Conservation (phyloP, 2,329 filamentous ascomycete species). For the Aspergillus pseudoglaucus region DNA sequence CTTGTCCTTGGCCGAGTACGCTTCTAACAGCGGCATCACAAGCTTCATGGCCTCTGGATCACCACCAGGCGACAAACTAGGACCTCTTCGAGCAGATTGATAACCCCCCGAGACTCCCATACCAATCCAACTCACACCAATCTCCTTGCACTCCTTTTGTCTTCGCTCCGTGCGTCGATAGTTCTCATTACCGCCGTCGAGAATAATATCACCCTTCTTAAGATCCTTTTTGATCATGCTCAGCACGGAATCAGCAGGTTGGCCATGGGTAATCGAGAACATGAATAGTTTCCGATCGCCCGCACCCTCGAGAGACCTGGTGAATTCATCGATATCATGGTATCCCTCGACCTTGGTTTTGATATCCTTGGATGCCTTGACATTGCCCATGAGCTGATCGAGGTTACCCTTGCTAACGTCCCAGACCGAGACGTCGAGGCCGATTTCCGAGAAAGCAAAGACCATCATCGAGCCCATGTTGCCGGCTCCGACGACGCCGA, state of each 20-base stretch:
- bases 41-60: constrained; percentile 51
- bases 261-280: constrained; percentile 36
- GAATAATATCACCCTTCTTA: constrained; percentile 56
- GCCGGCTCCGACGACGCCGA: constrained; percentile 35
- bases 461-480: constrained; percentile 41
- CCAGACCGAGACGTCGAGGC: constrained; percentile 35
- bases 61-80: constrained; percentile 62
- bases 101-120: constrained; percentile 65
- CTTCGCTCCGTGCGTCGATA: constrained; percentile 58
- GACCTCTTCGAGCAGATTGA: constrained; percentile 59
- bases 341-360: constrained; percentile 30
- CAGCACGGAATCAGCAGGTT: constrained; percentile 32
- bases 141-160: constrained; percentile 50
- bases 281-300: constrained; percentile 31
- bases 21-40: constrained; percentile 55
- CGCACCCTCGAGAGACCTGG: constrained; percentile 25
- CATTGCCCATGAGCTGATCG: constrained; percentile 22
- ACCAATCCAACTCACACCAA: constrained; percentile 60
- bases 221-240: constrained; percentile 45
- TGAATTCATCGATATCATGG: constrained; percentile 31
- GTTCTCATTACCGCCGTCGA: constrained; percentile 64
- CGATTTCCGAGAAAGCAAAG: constrained; percentile 34
- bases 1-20: constrained; percentile 57
- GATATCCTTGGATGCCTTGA: constrained; percentile 14
- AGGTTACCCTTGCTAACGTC: constrained; percentile 30